These are phyloP conservation scores for Kodamaea sp. DNA, from an alignment of 1,139 yeast species.

Conservation along the genomic window DNA sequence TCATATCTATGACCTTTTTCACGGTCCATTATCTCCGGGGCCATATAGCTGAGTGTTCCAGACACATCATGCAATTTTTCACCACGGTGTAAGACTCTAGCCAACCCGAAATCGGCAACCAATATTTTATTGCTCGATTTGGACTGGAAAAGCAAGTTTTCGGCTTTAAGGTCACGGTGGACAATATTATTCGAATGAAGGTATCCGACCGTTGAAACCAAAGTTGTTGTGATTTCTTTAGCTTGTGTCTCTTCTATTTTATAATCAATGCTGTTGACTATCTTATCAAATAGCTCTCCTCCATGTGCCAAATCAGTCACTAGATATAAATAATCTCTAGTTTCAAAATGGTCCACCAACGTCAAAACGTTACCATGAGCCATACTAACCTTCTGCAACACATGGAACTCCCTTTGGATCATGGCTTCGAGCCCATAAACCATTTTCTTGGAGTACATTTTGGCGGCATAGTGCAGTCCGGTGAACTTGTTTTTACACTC, in stretches of 20 bases:
- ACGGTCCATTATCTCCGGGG: conserved; percentile 58
- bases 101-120: conserved; percentile 72
- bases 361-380: conserved; percentile 53
- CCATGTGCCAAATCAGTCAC: conserved; percentile 68
- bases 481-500: conserved; percentile 35
- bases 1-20: conserved; percentile 42
- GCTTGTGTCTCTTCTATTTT: conserved; percentile 46
- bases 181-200: conserved; percentile 33
- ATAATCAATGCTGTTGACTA: conserved; percentile 45
- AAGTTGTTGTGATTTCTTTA: conserved; percentile 31
- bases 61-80: conserved; percentile 30
- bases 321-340: conserved; percentile 53
- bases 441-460: conserved; percentile 30
- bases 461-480: conserved; percentile 38
- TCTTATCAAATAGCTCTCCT: conserved; percentile 65
- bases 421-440: conserved; percentile 33
- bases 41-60: conserved; percentile 76
- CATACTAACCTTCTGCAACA: conserved; percentile 45
- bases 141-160: conserved; percentile 33
- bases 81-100: conserved; percentile 35
- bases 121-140: conserved; percentile 37
- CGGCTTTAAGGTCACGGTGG: conserved; percentile 44
- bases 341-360: conserved; percentile 67
- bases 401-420: conserved; percentile 54
- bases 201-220: conserved; percentile 29